Evolutionary conservation across 192 early-diverging fungal species (phyloP).

Genomic region (Mortierella antarctica): DNA sequence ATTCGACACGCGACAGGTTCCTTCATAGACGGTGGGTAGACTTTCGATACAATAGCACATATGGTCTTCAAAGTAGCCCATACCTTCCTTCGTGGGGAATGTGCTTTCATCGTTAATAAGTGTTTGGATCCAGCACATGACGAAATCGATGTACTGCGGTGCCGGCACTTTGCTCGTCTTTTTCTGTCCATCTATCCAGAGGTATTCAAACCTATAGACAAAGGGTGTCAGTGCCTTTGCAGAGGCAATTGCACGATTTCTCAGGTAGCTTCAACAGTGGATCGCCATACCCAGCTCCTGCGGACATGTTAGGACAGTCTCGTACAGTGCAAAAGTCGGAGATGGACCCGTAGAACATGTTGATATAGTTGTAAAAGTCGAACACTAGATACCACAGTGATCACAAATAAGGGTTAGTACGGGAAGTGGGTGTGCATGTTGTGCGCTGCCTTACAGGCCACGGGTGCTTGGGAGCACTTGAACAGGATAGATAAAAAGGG

Average conservation of each 20-base stretch:
- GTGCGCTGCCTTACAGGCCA: no score
- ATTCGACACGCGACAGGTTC: no score
- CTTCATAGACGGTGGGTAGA: no score
- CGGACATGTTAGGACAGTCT: conserved; percentile 88
- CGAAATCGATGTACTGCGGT: conserved; percentile 96
- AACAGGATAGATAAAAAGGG: no score
- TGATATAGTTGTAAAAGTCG: conserved; percentile 94
- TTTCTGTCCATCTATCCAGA: conserved; percentile 90
- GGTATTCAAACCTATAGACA: conserved; percentile 76
- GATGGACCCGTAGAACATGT: conserved; percentile 90
- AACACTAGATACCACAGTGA: conserved; percentile 59
- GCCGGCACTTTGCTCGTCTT: conserved; percentile 86
- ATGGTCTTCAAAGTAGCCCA: not conserved
- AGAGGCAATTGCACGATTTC: not conserved
- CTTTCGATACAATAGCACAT: no score
- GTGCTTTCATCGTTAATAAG: conserved; percentile 88
- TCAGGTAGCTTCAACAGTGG: not conserved
- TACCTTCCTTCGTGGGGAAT: conserved; percentile 95
- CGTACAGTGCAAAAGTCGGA: conserved; percentile 88
- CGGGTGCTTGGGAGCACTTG: no score
- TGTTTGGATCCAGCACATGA: conserved; percentile 87
- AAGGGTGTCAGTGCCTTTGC: not conserved
- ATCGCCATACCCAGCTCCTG: conserved; percentile 72
- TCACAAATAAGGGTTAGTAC: not conserved
- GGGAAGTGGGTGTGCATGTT: not conserved